Percentiles rank a stretch among this genome's conserved stretches.
These are phyloP conservation scores for Pseudopyricularia javanii DNA, from an alignment of 2,329 filamentous ascomycete species.

Conservation along the genomic window DNA sequence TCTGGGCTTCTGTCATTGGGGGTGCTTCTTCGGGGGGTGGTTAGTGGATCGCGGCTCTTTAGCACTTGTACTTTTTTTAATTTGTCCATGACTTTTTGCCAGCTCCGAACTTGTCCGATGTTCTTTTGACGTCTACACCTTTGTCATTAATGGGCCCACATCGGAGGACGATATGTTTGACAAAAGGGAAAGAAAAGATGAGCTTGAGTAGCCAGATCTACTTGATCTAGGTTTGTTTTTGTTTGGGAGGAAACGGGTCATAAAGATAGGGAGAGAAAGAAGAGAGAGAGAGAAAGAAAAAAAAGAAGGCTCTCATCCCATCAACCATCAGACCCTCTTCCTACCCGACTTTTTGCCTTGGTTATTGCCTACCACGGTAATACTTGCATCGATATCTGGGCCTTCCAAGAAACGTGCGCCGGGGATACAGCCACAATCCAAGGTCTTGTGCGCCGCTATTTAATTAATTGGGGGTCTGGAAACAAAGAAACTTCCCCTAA, in stretches of 20 bases:
- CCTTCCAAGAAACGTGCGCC: not conserved
- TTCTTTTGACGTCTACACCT: not conserved
- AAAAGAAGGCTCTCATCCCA: not conserved
- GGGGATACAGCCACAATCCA: not conserved
- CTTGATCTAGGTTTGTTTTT: too few species aligned
- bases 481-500: not conserved
- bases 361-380: not conserved
- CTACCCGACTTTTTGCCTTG: not conserved
- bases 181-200: not conserved
- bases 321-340: not conserved
- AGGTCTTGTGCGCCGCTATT: not conserved
- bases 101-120: not conserved
- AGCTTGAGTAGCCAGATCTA: too few species aligned
- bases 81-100: not conserved
- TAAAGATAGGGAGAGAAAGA: too few species aligned
- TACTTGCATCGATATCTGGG: not conserved
- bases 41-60: too few species aligned
- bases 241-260: too few species aligned
- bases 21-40: too few species aligned
- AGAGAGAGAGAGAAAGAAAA: not conserved
- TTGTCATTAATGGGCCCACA: not conserved
- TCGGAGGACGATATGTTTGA: not conserved
- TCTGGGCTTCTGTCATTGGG: not conserved
- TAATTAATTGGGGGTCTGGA: not conserved
- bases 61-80: not conserved